Evolutionary conservation across 805 yeast species (phyloP).

Genomic region (Lachancea dasiensis): DNA sequence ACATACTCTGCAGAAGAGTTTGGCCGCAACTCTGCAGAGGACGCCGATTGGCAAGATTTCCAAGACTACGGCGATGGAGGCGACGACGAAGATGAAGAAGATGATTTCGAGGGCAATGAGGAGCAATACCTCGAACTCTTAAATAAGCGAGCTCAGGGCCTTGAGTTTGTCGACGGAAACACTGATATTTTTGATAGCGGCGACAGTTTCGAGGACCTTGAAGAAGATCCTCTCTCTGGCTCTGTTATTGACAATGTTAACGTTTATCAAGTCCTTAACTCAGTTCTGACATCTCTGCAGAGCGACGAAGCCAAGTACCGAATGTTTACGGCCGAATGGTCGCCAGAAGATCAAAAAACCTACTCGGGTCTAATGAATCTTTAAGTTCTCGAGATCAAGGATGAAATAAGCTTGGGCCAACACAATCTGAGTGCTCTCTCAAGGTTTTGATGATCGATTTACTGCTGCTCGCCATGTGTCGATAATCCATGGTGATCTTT

Average conservation of each 20-base stretch:
- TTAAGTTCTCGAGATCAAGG: no score
- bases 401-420: background rate
- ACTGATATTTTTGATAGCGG: conserved; percentile 30
- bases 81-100: conserved; percentile 31
- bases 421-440: no score
- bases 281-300: conserved; percentile 45
- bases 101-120: conserved; percentile 34
- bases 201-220: conserved; percentile 65
- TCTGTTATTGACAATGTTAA: conserved; percentile 76
- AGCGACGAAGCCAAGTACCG: conserved; percentile 46
- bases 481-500: background rate
- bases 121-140: conserved; percentile 46
- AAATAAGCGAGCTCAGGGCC: conserved; percentile 38
- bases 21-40: conserved; percentile 8
- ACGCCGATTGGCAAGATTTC: conserved; percentile 14
- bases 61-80: conserved; percentile 26
- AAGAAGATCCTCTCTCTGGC: conserved; percentile 75
- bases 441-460: background rate
- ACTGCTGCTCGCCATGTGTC: background rate
- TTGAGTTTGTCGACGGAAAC: conserved; percentile 33
- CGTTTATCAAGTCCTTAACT: conserved; percentile 60
- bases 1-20: conserved; percentile 40
- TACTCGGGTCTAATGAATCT: conserved; percentile 26
- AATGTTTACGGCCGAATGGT: conserved; percentile 37
- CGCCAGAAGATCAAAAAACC: conserved; percentile 33